Percentiles rank a stretch among this genome's conserved stretches.
These are phyloP conservation scores for Didymella glomerata DNA, from an alignment of 2,329 filamentous ascomycete genomes.

Conservation along the genomic window DNA sequence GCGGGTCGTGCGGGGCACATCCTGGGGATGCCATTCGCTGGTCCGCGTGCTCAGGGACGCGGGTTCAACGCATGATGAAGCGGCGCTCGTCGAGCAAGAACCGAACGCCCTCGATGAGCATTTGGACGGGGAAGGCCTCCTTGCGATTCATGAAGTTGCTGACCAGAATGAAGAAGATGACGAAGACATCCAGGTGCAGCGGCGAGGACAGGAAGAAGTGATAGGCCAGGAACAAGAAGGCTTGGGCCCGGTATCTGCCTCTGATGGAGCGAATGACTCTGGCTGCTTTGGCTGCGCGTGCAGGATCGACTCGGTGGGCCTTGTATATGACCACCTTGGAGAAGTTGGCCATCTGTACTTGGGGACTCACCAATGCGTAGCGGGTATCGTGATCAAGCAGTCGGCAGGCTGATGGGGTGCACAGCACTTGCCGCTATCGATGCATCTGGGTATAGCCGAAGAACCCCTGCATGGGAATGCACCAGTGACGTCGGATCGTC, in stretches of 20 bases:
- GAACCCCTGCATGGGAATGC: conserved; percentile 3
- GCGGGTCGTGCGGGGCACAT: conserved; percentile 29
- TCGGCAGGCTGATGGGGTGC: background rate
- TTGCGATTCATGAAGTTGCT: conserved; percentile 49
- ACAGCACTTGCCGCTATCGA: background rate
- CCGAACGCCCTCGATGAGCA: conserved; percentile 38
- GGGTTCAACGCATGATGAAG: conserved; percentile 33
- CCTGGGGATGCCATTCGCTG: background rate
- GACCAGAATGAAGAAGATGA: conserved; percentile 48
- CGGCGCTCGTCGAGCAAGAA: conserved; percentile 41
- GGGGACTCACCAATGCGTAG: background rate
- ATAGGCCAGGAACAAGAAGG: conserved; percentile 45
- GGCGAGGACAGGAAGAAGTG: conserved; percentile 47
- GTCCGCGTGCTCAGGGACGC: background rate
- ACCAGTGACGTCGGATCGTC: conserved; percentile 6
- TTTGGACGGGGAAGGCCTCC: conserved; percentile 39
- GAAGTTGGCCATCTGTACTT: conserved; percentile 26
- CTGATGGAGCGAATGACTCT: conserved; percentile 41
- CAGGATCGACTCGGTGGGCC: conserved; percentile 23
- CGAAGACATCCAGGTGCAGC: conserved; percentile 44
- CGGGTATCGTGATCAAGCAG: background rate
- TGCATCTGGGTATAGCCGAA: conserved; percentile 1
- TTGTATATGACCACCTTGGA: conserved; percentile 29
- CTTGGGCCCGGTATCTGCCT: conserved; percentile 42
- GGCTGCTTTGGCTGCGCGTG: conserved; percentile 33